Base-by-base conservation (phyloP, 768 basidiomycete genomes). In the Podaxis carcinomalis region DNA sequence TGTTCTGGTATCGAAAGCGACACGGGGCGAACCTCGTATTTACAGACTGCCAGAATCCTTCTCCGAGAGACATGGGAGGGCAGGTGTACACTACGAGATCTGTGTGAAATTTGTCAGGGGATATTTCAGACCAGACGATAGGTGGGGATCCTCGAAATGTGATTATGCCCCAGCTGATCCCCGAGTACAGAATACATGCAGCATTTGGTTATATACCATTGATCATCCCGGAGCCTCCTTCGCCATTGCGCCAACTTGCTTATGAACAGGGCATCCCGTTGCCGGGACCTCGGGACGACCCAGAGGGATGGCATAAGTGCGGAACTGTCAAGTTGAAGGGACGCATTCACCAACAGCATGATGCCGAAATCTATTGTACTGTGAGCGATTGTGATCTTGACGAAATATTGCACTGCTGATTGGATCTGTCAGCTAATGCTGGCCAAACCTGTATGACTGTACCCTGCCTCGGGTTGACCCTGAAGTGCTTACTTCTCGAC, bases 1-100 rank as follows among this genome's bases (percentile, higher is more conserved):
- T 3, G 63, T 69, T 2, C 32, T 74, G 6, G 56, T 68, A 9
- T 44, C 47, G 32, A 62, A 62, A 7, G 54, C 62, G 25, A 64
- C 62, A 35, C 67, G 69, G 7, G 44, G 35, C 7, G 67, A 64
- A 27, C 49, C 57, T 6, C 66, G 69, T 46, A 57, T 68, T 1
- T 77, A 70, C 61, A 61, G 55, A n/a, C 74, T 74, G 32, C 78
- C 77, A 5, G 73, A 76, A 61, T 74, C 74, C 0, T 79, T 78
- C 62, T 66, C 68, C 36, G 78, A 79, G 66, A 70, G 73, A 19
- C 71, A 75, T 61, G 69, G 72, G 1, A 69, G 73, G 37, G 77
- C 70, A 1, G 76, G 73, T 56, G 65, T 79, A 14, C 68, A 67
- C 23, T 79, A 81, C 40, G 71, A 76, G 25, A 52, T 77, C 1